Percentiles rank a stretch among this genome's conserved stretches.
phyloP scores from a whole-genome alignment of 257 asterid species.

The Nicotiana benthamiana region DNA sequence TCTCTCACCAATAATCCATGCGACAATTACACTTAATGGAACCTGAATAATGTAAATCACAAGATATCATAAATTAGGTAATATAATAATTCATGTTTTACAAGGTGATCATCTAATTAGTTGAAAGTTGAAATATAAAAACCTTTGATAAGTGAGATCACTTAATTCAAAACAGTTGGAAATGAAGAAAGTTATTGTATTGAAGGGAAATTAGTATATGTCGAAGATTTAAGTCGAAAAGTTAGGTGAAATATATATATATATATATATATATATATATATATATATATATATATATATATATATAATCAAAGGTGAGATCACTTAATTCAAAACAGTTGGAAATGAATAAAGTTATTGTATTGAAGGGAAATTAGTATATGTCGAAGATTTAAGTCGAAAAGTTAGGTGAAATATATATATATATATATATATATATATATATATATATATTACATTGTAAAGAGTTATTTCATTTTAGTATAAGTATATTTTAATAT shows the following conservation, averaged over 20 bases:
- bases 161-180: neutral
- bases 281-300: neutral
- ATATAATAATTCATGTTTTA: too few relatives aligned
- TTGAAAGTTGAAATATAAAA: neutral
- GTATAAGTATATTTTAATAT: neutral
- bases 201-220: neutral
- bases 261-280: neutral
- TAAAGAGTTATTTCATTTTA: neutral
- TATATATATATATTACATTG: neutral
- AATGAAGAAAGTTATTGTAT: neutral
- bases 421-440: neutral
- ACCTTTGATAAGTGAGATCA: neutral
- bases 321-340: too few relatives aligned
- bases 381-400: neutral
- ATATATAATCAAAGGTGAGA: too few relatives aligned
- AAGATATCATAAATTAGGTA: neutral
- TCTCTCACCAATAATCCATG: conserved; percentile 58
- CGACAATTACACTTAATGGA: conserved; percentile 49
- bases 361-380: neutral
- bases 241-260: neutral
- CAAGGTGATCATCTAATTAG: neutral
- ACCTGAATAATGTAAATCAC: conserved; percentile 28
- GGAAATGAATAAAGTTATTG: neutral
- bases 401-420: neutral
- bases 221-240: neutral